phyloP scores from a whole-genome alignment of 257 asterid genomes.

The Cynanchum wilfordii region DNA sequence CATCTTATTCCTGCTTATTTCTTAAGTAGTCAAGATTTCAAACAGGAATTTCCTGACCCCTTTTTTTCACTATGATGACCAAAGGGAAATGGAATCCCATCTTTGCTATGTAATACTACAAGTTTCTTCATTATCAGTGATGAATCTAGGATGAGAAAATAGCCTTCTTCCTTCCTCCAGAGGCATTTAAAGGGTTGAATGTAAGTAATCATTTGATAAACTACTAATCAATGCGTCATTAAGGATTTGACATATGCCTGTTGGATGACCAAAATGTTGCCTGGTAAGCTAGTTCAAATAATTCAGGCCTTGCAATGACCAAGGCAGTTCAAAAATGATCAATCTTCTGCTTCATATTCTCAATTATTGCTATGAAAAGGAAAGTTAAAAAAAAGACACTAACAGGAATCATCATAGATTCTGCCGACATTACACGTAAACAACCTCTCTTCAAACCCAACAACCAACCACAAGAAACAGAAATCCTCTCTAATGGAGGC shows the following conservation, averaged over 20 bases:
- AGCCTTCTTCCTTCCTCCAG: not conserved
- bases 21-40: not conserved
- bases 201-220: not conserved
- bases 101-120: too few species aligned
- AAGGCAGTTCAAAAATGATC: not conserved
- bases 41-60: not conserved
- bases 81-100: not conserved
- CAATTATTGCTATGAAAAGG: not conserved
- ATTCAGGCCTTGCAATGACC: not conserved
- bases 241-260: not conserved
- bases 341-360: not conserved
- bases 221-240: not conserved
- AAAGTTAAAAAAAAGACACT: not conserved
- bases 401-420: not conserved
- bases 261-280: not conserved
- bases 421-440: not conserved
- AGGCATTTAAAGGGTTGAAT: not conserved
- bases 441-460: not conserved
- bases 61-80: not conserved
- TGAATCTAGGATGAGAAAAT: conserved; percentile 4
- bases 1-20: not conserved
- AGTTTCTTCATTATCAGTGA: not conserved
- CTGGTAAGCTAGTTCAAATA: conserved; percentile 2
- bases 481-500: not conserved
- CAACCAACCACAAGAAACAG: not conserved